Evolutionary conservation across 2,329 filamentous ascomycete genomes (phyloP), one percentile per base, ranked within the genome.

Genomic region (Ophiostoma tasmaniense): DNA sequence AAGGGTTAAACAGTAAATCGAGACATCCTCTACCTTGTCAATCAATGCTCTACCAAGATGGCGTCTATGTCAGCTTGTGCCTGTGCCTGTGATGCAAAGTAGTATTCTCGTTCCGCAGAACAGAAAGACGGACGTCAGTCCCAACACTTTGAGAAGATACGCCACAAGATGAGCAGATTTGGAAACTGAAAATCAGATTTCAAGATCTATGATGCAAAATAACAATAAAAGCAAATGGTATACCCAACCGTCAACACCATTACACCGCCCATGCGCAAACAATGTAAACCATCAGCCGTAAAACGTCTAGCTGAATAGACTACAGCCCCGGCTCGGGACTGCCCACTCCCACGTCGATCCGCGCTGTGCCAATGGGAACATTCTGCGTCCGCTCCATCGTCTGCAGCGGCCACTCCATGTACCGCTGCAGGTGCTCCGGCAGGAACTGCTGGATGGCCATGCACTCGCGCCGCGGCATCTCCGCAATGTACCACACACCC

Each of bases 381-480:
- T 20, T n/a, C 13, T n/a, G 59, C 28, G 62, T 64, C 28, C 6
- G 59, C 28, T 30, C 59, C 59, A 62, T 22, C 20, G 28, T 62
- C 30, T 30, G 25, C 14, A 30, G 62, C n/a, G 62, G 62, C 62
- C 33, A 39, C 33, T 35, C 62, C 62, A 64, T 64, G 14, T 35
- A 8, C n/a, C n/a, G 20, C 30, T 64, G 62, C 62, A 64, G 33
- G 30, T 35, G 35, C 33, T 64, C 62, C 35, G 62, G 62, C 30
- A 64, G 3, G 6, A n/a, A 39, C 20, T 17, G 30, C 35, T 39
- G 30, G 30, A 64, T 64, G 3, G 62, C 62, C 30, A 35, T 14
- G 62, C 30, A 64, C 62, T 64, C 62, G 30, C 62, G 62, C n/a
- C 35, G 35, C 35, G 62, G 62, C 62, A 64, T 64, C 30, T 64